A percentile compares a stretch with the other conserved stretches of the same genome.
phyloP scores from a whole-genome alignment of 108 stramenopile species.

The Tribonema minus region DNA sequence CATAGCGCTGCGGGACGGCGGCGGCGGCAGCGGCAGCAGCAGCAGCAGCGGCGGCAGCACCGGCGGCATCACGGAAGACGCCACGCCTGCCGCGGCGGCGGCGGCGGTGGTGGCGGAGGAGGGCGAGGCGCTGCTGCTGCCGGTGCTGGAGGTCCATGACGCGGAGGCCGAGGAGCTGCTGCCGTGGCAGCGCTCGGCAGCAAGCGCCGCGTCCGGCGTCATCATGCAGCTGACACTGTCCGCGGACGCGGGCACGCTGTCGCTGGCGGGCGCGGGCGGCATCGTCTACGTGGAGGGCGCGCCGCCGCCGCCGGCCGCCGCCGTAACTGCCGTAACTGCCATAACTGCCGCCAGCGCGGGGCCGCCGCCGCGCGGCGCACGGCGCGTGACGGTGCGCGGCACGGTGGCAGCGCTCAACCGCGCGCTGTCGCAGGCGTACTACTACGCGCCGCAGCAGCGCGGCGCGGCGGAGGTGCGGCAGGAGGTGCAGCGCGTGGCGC shows the following conservation, averaged over 20 bases:
- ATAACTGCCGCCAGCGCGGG: too few species aligned
- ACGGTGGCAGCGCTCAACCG: neutral
- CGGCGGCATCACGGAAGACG: too few species aligned
- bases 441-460: conserved; percentile 1
- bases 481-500: conserved; percentile 20
- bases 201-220: too few species aligned
- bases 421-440: conserved; percentile 3
- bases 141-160: neutral
- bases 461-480: too few species aligned
- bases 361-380: neutral
- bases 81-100: too few species aligned
- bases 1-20: too few species aligned
- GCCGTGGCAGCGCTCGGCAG: too few species aligned
- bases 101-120: neutral
- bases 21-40: too few species aligned
- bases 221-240: neutral
- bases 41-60: too few species aligned
- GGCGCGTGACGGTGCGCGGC: neutral
- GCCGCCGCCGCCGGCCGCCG: too few species aligned
- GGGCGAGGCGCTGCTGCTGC: conserved; percentile 5
- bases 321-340: too few species aligned
- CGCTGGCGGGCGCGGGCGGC: neutral
- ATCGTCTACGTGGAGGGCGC: neutral
- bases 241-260: conserved; percentile 1
- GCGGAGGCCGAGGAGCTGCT: conserved; percentile 1